Base-by-base conservation (phyloP, 352 stramenopile genomes). In the Peronospora farinosa region DNA sequence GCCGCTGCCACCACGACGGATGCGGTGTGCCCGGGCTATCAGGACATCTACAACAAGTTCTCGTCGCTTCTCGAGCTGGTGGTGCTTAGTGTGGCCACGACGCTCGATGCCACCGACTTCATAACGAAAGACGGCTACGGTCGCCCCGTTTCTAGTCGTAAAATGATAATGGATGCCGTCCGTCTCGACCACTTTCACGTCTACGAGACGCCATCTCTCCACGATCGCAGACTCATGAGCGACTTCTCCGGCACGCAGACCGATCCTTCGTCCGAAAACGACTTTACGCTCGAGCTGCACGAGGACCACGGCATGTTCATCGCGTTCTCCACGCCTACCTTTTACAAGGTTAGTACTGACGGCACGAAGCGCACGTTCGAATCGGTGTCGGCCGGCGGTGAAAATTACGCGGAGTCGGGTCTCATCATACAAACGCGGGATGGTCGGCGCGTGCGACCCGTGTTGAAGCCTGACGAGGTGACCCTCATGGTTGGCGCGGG, bases 151-250 rank as follows among this genome's bases (percentile, higher is more conserved):
- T 69, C 60, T 30, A 70, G 46, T n/a, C 72, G 72, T 28, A 69
- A 77, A 44, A 59, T 86, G 36, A 65, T 86, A 25, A 65, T 49
- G 9, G 68, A 81, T 16, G 75, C 72, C 13, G 57, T 83, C 31
- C 73, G 72, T 21, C 60, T 86, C 15, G 72, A 86, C 48, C 72
- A 86, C 44, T 84, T 80, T 48, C 74, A 86, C 42, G 67, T 69
- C 13, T 86, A 86, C 59, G 59, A 83, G 41, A 35, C 57, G 36
- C 40, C 67, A 1, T 63, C 60, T 31, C 17, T 43, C 12, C 40
- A 57, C 9, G 53, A 63, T n/a, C 53, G 54, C 31, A 55, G 46
- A 40, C 54, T 63, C 27, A 13, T 25, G 40, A 57, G 37, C 30
- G 13, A 35, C 25, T 17, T n/a, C 8, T 47, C 51, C 8, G 13